Conservation (phyloP, 169 alveolate genomes). For the Plasmodium billcollinsi region DNA sequence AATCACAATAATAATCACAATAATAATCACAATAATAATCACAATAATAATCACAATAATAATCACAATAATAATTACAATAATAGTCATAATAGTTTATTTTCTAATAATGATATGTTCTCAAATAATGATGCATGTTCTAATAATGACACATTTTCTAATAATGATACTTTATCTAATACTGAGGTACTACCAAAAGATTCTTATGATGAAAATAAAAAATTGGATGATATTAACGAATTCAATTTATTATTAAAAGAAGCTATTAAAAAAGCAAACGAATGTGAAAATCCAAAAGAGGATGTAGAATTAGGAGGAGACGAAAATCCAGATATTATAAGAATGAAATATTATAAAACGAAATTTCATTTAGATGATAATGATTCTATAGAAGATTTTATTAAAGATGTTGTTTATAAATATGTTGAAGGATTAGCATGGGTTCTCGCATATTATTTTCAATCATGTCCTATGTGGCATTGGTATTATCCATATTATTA, state of each 20-base stretch:
- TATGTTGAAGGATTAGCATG: conserved; percentile 98
- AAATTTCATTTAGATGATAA: conserved; percentile 69
- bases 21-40: neutral
- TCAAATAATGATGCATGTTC: neutral
- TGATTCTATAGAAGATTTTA: conserved; percentile 53
- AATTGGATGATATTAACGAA: conserved; percentile 39
- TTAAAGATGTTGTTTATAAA: conserved; percentile 79
- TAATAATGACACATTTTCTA: neutral
- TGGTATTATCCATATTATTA: conserved; percentile 99
- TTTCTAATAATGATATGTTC: neutral
- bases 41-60: neutral
- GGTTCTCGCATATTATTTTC: conserved; percentile 92
- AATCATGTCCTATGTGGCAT: conserved; percentile 97
- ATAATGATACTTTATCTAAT: neutral
- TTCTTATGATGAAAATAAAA: conserved; percentile 11
- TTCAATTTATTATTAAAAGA: conserved; percentile 60
- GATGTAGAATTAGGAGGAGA: conserved; percentile 74
- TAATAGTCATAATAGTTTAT: neutral
- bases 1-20: neutral
- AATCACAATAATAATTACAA: neutral
- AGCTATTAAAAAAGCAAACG: conserved; percentile 70
- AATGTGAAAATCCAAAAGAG: conserved; percentile 68
- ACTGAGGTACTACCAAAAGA: neutral
- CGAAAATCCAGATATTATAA: conserved; percentile 53
- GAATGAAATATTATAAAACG: conserved; percentile 54